These are phyloP conservation scores for Diaporthe sp. DNA, from an alignment of 2,329 filamentous ascomycete species.

Conservation along the genomic window DNA sequence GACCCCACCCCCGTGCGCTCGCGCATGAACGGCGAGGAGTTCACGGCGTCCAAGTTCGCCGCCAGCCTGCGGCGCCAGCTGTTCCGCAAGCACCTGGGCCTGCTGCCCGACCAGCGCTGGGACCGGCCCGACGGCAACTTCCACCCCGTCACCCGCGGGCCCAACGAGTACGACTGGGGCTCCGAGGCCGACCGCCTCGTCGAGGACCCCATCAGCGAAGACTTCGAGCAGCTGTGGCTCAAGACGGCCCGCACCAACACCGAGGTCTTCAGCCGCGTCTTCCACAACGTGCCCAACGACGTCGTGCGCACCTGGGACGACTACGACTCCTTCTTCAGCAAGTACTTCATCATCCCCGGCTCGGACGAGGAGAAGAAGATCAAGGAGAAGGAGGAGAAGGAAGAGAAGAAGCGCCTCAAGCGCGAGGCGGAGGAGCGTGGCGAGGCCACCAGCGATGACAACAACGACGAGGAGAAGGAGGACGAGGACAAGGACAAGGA, in stretches of 20 bases:
- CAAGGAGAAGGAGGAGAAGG: conserved; percentile 58
- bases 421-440: conserved; percentile 4
- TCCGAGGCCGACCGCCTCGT: conserved; percentile 78
- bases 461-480: conserved; percentile 61
- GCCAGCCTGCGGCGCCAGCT: conserved; percentile 86
- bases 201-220: conserved; percentile 77
- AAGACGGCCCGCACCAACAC: conserved; percentile 82
- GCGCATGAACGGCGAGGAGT: conserved; percentile 80
- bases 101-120: conserved; percentile 81
- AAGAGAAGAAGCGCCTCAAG: conserved; percentile 50
- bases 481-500: conserved; percentile 61
- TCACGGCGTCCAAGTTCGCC: conserved; percentile 81
- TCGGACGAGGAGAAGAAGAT: conserved; percentile 55
- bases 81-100: conserved; percentile 91
- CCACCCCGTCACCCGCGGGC: conserved; percentile 77
- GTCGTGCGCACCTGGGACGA: conserved; percentile 78
- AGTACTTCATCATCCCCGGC: conserved; percentile 73
- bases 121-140: conserved; percentile 81
- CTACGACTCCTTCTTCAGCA: conserved; percentile 79
- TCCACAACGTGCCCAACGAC: conserved; percentile 84
- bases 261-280: conserved; percentile 83
- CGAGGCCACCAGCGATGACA: neutral
- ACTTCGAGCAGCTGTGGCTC: conserved; percentile 81
- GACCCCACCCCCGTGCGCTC: conserved; percentile 80
- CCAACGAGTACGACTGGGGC: conserved; percentile 82